These are phyloP conservation scores for Citrullus mucosospermus DNA, from an alignment of 306 rosid genomes.

Conservation along the genomic window DNA sequence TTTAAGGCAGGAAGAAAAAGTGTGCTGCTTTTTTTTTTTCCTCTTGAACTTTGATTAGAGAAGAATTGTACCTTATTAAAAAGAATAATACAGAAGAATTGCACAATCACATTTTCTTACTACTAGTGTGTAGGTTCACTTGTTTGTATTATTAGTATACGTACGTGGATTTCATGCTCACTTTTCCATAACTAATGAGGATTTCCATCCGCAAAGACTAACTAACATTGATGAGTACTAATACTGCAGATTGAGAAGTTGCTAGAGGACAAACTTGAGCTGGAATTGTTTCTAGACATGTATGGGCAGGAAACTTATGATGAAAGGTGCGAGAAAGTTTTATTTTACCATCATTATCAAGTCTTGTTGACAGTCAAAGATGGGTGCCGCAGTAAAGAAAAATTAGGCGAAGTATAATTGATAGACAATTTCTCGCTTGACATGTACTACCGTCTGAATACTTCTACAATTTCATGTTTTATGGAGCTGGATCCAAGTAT, in stretches of 20 bases:
- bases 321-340: constrained; percentile 37
- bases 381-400: background rate
- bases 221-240: background rate
- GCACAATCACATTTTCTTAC: background rate
- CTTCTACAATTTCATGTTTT: background rate
- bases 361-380: background rate
- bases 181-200: background rate
- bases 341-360: background rate
- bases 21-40: background rate
- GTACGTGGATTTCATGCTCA: background rate
- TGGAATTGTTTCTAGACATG: constrained; percentile 59
- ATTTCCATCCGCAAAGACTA: background rate
- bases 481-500: background rate
- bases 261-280: constrained; percentile 56
- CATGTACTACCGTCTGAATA: background rate
- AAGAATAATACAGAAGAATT: background rate
- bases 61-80: no score
- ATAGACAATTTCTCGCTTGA: background rate
- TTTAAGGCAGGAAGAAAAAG: background rate
- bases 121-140: background rate
- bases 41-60: background rate
- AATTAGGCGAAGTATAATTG: background rate
- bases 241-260: constrained; percentile 59
- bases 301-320: constrained; percentile 58
- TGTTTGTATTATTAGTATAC: background rate